These are phyloP conservation scores for Chlamydomonas sp. DNA, from an alignment of 139 green algal genomes.

Conservation along the genomic window DNA sequence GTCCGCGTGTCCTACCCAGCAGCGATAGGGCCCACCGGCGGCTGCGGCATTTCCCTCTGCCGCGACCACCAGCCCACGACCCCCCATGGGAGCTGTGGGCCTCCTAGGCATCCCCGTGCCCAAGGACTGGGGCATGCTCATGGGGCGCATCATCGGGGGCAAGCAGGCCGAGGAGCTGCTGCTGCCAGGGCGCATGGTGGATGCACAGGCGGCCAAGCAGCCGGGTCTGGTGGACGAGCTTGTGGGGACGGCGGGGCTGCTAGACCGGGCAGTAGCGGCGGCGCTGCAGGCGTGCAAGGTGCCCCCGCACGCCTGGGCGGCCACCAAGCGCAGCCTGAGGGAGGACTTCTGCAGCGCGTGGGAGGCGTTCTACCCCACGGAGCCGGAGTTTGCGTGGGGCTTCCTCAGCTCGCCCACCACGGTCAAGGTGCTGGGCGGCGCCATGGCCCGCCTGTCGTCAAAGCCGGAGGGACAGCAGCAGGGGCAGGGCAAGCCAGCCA, in stretches of 20 bases:
- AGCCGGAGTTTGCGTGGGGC: too few species aligned
- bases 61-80: constrained; percentile 91
- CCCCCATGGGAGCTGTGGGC: constrained; percentile 69
- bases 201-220: constrained; percentile 46
- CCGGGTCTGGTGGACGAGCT: constrained; percentile 84
- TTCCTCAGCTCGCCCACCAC: too few species aligned
- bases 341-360: background rate
- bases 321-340: constrained; percentile 71
- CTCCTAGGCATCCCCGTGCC: constrained; percentile 89
- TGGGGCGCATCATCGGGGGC: constrained; percentile 67
- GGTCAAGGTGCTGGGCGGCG: constrained; percentile 52
- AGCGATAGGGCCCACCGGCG: constrained; percentile 58
- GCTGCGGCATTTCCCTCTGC: constrained; percentile 88
- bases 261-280: constrained; percentile 54
- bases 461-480: background rate
- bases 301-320: constrained; percentile 39
- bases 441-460: constrained; percentile 68
- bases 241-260: constrained; percentile 61
- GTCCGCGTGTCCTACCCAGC: constrained; percentile 87
- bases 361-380: too few species aligned
- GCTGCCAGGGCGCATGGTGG: constrained; percentile 53
- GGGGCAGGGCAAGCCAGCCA: background rate
- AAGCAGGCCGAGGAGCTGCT: constrained; percentile 71
- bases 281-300: constrained; percentile 57
- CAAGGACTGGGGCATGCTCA: constrained; percentile 83